Conservation (phyloP, 371 early-diverging fungal species). For the Cokeromyces recurvatus region DNA sequence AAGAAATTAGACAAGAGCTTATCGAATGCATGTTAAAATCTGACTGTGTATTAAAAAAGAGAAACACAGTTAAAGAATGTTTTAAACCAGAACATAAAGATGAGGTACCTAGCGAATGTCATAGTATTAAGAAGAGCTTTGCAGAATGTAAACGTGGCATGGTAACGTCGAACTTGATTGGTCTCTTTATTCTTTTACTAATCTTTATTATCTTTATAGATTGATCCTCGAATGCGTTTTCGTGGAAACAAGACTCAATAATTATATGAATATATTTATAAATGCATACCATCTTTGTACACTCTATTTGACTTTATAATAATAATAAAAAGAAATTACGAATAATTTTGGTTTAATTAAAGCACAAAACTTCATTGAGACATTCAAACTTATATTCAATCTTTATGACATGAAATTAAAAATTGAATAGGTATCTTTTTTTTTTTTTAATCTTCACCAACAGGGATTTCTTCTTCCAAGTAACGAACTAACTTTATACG, state of each 20-base stretch:
- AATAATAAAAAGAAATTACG: background rate
- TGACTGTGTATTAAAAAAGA: slow-evolving; percentile 63
- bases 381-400: too few species aligned
- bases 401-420: too few species aligned
- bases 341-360: too few species aligned
- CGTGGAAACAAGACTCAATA: slow-evolving; percentile 45
- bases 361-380: too few species aligned
- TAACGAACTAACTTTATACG: slow-evolving; percentile 81
- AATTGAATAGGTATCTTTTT: background rate
- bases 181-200: too few species aligned
- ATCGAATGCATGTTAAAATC: slow-evolving; percentile 72
- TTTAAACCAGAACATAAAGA: slow-evolving; percentile 55
- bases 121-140: slow-evolving; percentile 59
- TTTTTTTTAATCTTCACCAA: slow-evolving; percentile 78
- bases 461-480: slow-evolving; percentile 94
- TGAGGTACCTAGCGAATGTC: slow-evolving; percentile 61
- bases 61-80: slow-evolving; percentile 63
- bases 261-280: background rate
- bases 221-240: slow-evolving; percentile 49
- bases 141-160: slow-evolving; percentile 71
- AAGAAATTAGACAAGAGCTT: slow-evolving; percentile 65
- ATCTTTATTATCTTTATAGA: slow-evolving; percentile 15
- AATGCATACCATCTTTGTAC: background rate
- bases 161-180: too few species aligned
- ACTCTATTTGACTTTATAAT: background rate